A percentile compares a stretch with the other conserved stretches of the same genome.
phyloP scores from a whole-genome alignment of 495 filamentous ascomycete genomes.

The Tuber indicum region DNA sequence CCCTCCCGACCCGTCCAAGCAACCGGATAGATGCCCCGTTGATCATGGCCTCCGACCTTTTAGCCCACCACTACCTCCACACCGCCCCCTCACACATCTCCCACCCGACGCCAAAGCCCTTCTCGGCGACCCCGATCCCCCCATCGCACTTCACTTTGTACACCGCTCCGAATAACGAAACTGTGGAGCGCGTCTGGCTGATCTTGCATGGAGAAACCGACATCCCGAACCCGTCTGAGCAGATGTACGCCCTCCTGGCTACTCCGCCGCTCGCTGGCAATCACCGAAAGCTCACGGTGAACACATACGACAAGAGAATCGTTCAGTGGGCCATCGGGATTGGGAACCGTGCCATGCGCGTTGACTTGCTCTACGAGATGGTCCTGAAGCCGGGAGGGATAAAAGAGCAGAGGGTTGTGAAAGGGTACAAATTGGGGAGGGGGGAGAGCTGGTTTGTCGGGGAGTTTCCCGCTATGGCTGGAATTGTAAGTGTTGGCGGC shows the following conservation, averaged over 20 bases:
- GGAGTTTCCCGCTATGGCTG: constrained; percentile 10
- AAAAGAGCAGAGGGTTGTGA: constrained; percentile 1
- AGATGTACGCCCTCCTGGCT: constrained; percentile 1
- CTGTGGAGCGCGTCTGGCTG: constrained; percentile 14
- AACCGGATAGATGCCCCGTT: background rate
- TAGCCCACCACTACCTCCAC: constrained; percentile 21
- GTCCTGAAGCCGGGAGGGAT: background rate
- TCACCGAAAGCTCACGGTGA: constrained; percentile 11
- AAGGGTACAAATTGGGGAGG: constrained; percentile 8
- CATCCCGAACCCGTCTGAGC: background rate
- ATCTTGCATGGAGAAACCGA: constrained; percentile 2
- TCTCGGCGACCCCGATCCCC: background rate
- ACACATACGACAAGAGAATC: constrained; percentile 12
- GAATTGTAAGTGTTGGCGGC: constrained; percentile 10
- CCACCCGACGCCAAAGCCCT: constrained; percentile 4
- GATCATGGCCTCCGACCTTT: constrained; percentile 14
- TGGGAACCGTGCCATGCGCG: background rate
- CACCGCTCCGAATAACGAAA: constrained; percentile 1
- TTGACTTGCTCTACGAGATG: constrained; percentile 27
- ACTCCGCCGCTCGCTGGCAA: background rate
- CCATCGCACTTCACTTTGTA: constrained; percentile 15
- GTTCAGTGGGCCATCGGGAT: constrained; percentile 8
- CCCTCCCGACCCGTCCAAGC: background rate
- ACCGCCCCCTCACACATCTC: constrained; percentile 13
- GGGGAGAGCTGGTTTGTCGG: constrained; percentile 14